Percentiles rank a stretch among this genome's conserved stretches.
Evolutionary conservation across 73 alveolate genomes (phyloP).

Genomic region (Paramecium tetraurelia): DNA sequence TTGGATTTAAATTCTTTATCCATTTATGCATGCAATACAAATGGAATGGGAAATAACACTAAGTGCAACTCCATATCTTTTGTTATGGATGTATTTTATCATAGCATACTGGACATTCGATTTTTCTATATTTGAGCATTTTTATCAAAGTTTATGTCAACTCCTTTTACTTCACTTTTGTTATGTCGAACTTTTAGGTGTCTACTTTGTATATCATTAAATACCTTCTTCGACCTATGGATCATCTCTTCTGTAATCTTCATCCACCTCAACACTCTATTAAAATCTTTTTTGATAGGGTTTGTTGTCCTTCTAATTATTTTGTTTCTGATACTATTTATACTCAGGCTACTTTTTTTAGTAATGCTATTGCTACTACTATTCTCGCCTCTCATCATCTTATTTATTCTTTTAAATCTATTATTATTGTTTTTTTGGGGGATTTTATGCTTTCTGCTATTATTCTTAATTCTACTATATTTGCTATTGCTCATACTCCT

Average conservation of each 20-base stretch:
- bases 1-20: constrained; percentile 87
- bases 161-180: constrained; percentile 40
- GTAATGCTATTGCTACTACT: background rate
- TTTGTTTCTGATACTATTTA: background rate
- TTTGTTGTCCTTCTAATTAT: background rate
- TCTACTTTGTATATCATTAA: constrained; percentile 42
- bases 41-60: constrained; percentile 89
- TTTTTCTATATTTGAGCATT: constrained; percentile 61
- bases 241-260: constrained; percentile 65
- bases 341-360: background rate
- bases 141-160: constrained; percentile 45
- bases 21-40: constrained; percentile 90
- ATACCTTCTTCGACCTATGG: constrained; percentile 51
- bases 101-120: constrained; percentile 75
- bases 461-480: background rate
- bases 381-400: background rate
- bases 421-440: background rate
- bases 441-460: background rate
- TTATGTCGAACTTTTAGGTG: constrained; percentile 54
- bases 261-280: background rate
- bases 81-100: constrained; percentile 66
- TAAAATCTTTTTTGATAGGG: background rate
- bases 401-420: background rate
- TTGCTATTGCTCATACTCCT: background rate
- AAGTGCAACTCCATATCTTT: constrained; percentile 87